Percentiles rank a stretch among this genome's conserved stretches.
Conservation (phyloP, 495 filamentous ascomycete species). For the Articulospora tetracladia region DNA sequence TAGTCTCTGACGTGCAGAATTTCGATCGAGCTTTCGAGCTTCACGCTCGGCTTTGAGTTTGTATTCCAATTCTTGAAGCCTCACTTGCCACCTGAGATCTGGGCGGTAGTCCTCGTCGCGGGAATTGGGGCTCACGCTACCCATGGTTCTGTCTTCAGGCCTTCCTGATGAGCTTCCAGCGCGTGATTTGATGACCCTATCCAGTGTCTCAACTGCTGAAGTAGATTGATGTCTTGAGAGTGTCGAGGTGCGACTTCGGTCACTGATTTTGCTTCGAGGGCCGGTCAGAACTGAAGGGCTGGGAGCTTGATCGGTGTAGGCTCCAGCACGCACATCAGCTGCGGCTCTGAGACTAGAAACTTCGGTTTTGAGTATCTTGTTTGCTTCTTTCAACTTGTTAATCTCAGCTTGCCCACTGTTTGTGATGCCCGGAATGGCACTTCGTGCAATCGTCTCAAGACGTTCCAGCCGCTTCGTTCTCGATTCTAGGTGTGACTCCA, state of each 20-base stretch:
- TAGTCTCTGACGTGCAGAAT: slow-evolving; percentile 75
- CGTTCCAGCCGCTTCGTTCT: slow-evolving; percentile 85
- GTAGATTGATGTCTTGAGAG: slow-evolving; percentile 18
- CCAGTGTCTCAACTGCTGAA: slow-evolving; percentile 18
- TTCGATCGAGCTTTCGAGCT: slow-evolving; percentile 78
- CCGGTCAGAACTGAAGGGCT: slow-evolving; percentile 46
- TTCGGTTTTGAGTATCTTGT: slow-evolving; percentile 79
- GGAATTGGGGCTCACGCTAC: neutral
- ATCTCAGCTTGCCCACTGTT: slow-evolving; percentile 52
- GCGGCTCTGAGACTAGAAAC: slow-evolving; percentile 65
- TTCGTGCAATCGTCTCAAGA: slow-evolving; percentile 69
- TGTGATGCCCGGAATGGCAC: slow-evolving; percentile 32
- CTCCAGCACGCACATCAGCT: slow-evolving; percentile 15
- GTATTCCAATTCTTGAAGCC: slow-evolving; percentile 81
- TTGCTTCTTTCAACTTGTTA: slow-evolving; percentile 69
- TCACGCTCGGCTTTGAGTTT: slow-evolving; percentile 88
- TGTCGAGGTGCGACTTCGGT: slow-evolving; percentile 16
- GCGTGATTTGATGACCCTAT: slow-evolving; percentile 9
- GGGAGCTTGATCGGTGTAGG: slow-evolving; percentile 32
- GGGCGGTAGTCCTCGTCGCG: slow-evolving; percentile 26
- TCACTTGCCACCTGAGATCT: slow-evolving; percentile 76
- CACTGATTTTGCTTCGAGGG: slow-evolving; percentile 28
- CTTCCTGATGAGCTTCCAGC: slow-evolving; percentile 4
- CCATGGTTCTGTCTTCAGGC: neutral
- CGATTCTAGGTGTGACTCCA: slow-evolving; percentile 75